Evolutionary conservation across 1,139 yeast genomes (phyloP).

Genomic region (Zygotorulaspora mrakii): DNA sequence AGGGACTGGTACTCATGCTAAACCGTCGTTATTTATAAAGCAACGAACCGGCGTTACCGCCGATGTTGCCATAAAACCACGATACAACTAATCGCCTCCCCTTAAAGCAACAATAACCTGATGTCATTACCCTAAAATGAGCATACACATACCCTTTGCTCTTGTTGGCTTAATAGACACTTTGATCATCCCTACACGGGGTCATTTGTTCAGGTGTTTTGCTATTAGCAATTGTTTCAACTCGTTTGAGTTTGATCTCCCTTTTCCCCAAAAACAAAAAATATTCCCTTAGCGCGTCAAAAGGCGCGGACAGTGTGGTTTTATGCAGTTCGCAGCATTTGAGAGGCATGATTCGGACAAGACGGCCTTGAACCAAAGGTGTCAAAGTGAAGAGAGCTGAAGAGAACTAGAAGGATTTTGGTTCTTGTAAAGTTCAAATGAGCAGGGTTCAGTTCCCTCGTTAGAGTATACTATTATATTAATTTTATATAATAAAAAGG

Average conservation of each 20-base stretch:
- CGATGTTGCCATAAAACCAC: too few species aligned
- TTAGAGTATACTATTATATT: slow-evolving; percentile 17
- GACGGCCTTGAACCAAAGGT: too few species aligned
- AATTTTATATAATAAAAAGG: slow-evolving; percentile 12
- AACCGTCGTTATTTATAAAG: slow-evolving; percentile 2
- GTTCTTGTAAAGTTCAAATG: slow-evolving; percentile 1
- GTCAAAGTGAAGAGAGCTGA: too few species aligned
- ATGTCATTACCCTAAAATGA: too few species aligned
- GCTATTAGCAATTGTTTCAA: slow-evolving; percentile 2
- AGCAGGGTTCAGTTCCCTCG: slow-evolving; percentile 7
- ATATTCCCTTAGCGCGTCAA: too few species aligned
- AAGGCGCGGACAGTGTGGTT: neutral
- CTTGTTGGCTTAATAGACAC: neutral
- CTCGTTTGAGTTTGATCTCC: neutral
- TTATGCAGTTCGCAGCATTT: too few species aligned
- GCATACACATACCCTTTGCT: slow-evolving; percentile 1
- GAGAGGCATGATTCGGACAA: too few species aligned
- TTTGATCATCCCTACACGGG: neutral
- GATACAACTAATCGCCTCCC: too few species aligned
- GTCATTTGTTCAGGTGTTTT: neutral
- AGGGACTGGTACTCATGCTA: too few species aligned
- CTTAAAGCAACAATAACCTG: slow-evolving; percentile 1
- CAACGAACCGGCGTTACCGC: neutral
- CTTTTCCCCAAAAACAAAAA: neutral
- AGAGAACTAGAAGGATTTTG: too few species aligned